Evolutionary conservation across 352 stramenopile genomes (phyloP), one percentile per base, ranked within the genome.

Genomic region (Phytophthora podocarpi): DNA sequence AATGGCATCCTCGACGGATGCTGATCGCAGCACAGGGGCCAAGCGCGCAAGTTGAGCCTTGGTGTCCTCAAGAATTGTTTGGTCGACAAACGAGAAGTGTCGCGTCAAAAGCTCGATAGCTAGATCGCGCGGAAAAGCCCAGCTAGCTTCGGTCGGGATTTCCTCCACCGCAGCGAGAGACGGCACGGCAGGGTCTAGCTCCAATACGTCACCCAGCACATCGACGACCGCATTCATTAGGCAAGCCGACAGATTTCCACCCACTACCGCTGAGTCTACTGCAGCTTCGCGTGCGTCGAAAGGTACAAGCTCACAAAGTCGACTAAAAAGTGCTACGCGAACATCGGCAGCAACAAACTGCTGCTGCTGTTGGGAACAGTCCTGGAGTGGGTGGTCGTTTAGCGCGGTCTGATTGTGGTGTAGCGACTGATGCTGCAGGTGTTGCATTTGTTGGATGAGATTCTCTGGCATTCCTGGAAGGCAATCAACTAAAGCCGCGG

Each of bases 181-280:
- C 10, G 18, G 1, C 4, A 76, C 49, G 5, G 65, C 28, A 27
- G 65, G 37, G 34, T 90, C 83, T 13, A 90, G 53, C 56, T 92
- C 83, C 13, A 90, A 57, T 5, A 87, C 34, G 49, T 92, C 83
- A n/a, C 76, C 76, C 2, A 92, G 55, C 21, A 85, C 58, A 50
- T 92, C 83, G 4, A 90, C 37, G 5, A 87, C 31, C 1, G 72
- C 71, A 60, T 82, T 75, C 21, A 78, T n/a, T 13, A 73, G 55
- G 37, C 69, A 78, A 20, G 67, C 49, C 21, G 70, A 76, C 10
- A 89, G 27, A 58, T 87, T 87, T 15, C 74, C 73, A 9, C 43
- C 47, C 6, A 69, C 41, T 11, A 45, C 21, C 7, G 48, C 27
- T 1, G 23, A 45, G 7, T 52, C 23, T 0, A 52, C 39, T 9